phyloP scores from a whole-genome alignment of 495 filamentous ascomycete genomes.

The Schizothecium vesticola region DNA sequence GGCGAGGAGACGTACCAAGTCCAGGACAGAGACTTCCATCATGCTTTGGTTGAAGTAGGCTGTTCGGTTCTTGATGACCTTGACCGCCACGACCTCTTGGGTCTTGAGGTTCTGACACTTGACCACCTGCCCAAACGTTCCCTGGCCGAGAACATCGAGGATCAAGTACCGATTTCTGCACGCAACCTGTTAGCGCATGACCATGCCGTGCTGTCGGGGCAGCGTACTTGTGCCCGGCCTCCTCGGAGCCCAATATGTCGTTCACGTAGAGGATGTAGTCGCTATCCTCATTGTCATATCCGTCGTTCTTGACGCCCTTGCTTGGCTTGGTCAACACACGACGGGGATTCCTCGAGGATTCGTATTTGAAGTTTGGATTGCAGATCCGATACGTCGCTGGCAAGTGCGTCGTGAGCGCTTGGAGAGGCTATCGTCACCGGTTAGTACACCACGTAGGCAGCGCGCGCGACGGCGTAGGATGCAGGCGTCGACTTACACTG shows the following conservation, averaged over 20 bases:
- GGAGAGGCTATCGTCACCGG: slow-evolving; percentile 64
- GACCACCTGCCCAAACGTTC: slow-evolving; percentile 99
- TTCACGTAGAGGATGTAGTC: slow-evolving; percentile 99
- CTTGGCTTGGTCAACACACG: slow-evolving; percentile 98
- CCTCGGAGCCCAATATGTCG: slow-evolving; percentile 96
- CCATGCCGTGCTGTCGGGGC: background rate
- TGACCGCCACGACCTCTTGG: slow-evolving; percentile 96
- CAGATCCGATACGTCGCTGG: slow-evolving; percentile 97
- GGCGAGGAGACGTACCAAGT: slow-evolving; percentile 60
- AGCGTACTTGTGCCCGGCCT: slow-evolving; percentile 90
- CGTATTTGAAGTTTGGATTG: slow-evolving; percentile 97
- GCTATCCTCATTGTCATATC: slow-evolving; percentile 98
- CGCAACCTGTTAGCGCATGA: slow-evolving; percentile 17
- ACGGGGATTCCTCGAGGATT: slow-evolving; percentile 95
- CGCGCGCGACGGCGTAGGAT: background rate
- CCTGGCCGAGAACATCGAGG: slow-evolving; percentile 94
- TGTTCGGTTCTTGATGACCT: slow-evolving; percentile 98
- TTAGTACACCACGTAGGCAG: background rate
- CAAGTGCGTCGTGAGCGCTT: slow-evolving; percentile 91
- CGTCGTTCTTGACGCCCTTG: slow-evolving; percentile 98
- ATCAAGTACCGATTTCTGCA: slow-evolving; percentile 93
- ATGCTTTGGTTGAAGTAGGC: slow-evolving; percentile 99
- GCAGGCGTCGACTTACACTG: slow-evolving; percentile 59
- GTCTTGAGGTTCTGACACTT: slow-evolving; percentile 99
- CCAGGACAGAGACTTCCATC: slow-evolving; percentile 99